Base-by-base conservation (phyloP, 192 early-diverging fungal genomes). In the Coemansia sp. region DNA sequence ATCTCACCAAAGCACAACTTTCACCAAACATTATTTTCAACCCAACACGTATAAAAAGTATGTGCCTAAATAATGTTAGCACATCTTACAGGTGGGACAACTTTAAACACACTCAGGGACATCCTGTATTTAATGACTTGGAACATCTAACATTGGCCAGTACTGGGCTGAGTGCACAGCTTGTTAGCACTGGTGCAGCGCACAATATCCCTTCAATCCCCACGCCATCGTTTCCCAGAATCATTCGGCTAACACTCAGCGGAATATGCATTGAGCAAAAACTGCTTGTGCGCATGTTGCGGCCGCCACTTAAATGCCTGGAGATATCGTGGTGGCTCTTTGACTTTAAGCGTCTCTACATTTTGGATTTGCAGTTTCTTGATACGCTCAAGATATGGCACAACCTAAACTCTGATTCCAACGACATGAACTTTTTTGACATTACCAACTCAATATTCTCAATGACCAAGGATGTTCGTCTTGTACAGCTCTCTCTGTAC, bases 311-410 rank as follows among this genome's bases (percentile, higher is more conserved):
- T 1, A 45, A 45, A n/a, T 45, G 41, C 16, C 41, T 45, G 14
- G 41, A 45, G 41, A 45, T 45, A 45, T 45, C 41, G 41, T 45
- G 41, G 41, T 45, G 41, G 41, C 41, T 45, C 14, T n/a, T 45
- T n/a, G 41, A 45, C 16, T 45, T 45, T n/a, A 12, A n/a, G 14
- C 16, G 41, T 45, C 41, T 45, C 16, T 5, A 45, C 11, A 45
- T 45, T 45, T 12, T n/a, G 14, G 41, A 45, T 45, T 10, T 45
- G 16, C 11, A 16, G 14, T 45, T 45, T 12, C 41, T 45, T 12
- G 41, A 45, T 45, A 45, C 41, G 41, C 41, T 45, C 3, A 45
- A 45, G 16, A 45, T 45, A 12, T 45, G 41, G 41, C 16, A 45
- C 16, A 45, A 45, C 41, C 41, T 45, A 12, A 45, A 45, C 41